Evolutionary conservation across 768 basidiomycete genomes (phyloP), one percentile per base, ranked within the genome.

Genomic region (Kwoniella newhampshirensis): DNA sequence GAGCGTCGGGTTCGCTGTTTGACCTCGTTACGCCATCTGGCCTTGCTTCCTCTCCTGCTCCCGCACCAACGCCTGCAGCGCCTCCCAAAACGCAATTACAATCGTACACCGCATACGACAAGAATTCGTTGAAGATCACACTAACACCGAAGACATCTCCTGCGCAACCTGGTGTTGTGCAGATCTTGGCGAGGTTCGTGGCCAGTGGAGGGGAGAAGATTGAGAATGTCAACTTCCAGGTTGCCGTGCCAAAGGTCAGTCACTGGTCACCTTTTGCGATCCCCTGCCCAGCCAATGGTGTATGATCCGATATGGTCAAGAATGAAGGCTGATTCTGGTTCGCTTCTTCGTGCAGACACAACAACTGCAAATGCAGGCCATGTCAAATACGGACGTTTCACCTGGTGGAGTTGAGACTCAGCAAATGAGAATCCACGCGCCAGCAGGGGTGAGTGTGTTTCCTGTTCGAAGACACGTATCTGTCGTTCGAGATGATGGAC

Each of bases 321-420:
- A n/a, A n/a, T n/a, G n/a, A n/a, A n/a, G 26, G 54, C 60, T 59
- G 57, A 59, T 41, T 5, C n/a, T 32, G 27, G 12, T 13, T n/a
- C 21, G 27, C 2, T 20, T 46, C 51, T 30, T 28, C n/a, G n/a
- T 43, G 2, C 70, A 98, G 91, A 89, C 92, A 0, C 93, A 96
- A 78, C 92, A 96, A 74, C 77, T 99, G 54, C 93, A 97, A 75
- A 99, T 99, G 94, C 81, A 91, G 55, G 91, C 94, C 5, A 97
- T 98, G 88, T 91, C 91, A 4, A 91, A 86, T 75, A 81, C 86
- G 11, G 86, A 84, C 50, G 81, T 99, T 40, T 79, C 77, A 30
- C 86, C 89, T 0, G 90, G 91, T 1, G 79, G 84, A 8, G 82
- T 84, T 15, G 94, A 98, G 76, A 94, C 92, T 9, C 96, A 98